Conservation (phyloP, 345 rosid species). For the Clausena lansium region DNA sequence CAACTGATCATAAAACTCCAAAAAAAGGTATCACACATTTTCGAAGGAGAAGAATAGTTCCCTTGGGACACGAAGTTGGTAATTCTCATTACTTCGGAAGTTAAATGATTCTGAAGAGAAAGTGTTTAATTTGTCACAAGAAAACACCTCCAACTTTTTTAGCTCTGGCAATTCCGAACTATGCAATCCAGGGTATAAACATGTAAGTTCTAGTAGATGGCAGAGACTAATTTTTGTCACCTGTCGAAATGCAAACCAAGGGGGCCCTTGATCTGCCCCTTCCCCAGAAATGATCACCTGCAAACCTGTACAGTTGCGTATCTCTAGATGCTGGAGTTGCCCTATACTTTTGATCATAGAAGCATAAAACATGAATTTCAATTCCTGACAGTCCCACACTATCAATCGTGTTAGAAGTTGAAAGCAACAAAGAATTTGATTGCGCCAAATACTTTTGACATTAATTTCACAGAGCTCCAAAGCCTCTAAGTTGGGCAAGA, state of each 20-base stretch:
- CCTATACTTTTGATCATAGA: background rate
- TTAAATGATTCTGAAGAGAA: background rate
- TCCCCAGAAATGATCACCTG: constrained; percentile 15
- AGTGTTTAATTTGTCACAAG: background rate
- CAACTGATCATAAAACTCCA: background rate
- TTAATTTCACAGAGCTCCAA: background rate
- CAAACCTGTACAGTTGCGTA: background rate
- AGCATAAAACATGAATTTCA: background rate
- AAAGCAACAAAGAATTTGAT: background rate
- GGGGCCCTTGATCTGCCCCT: background rate
- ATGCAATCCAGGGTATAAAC: constrained; percentile 23
- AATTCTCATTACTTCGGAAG: background rate
- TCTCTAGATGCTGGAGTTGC: background rate
- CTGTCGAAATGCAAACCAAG: constrained; percentile 21
- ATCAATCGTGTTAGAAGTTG: background rate
- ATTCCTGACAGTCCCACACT: too few relatives aligned
- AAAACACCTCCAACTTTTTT: too few relatives aligned
- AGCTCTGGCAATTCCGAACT: constrained; percentile 21
- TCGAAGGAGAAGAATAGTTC: background rate
- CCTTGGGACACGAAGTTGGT: background rate
- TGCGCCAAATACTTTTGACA: constrained; percentile 1
- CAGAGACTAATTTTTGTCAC: background rate
- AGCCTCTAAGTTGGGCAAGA: constrained; percentile 17
- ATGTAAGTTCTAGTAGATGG: constrained; percentile 1
- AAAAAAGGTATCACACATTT: background rate